Evolutionary conservation across 345 rosid genomes (phyloP), one percentile per base, ranked within the genome.

Genomic region (Bruguiera parviflora): DNA sequence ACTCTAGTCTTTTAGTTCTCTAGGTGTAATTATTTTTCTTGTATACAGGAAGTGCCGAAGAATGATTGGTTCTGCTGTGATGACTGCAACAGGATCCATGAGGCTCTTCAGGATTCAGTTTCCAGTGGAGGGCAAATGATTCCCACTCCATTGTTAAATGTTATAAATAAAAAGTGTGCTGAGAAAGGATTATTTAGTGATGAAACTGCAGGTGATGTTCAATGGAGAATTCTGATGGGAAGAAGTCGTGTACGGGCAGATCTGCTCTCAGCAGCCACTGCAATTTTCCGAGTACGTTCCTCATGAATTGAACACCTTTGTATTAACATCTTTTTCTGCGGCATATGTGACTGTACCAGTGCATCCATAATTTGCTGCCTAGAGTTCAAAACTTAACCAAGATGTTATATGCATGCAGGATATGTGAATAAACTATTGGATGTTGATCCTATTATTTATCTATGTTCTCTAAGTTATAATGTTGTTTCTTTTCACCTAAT

Each of bases 41-140:
- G 24, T 27, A 56, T 32, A 24, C 81, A 96, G 99, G 98, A 84
- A 82, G 78, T 96, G 66, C 98, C 98, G n/a, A 76, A 79, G 67
- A 92, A 80, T 46, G 84, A 85, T 66, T 92, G 99, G 99, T 92
- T 92, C 79, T 96, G 99, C 68, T 84, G 95, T 76, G 83, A 83
- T 61, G 91, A 85, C 73, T 96, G 99, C 85, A 79, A 76, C 55
- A 80, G 77, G 76, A 92, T 90, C 72, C 83, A 89, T 73, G 65
- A 25, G 33, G 84, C 80, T 71, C 64, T 96, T 61, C 86, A 84
- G 83, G 82, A 68, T 74, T 84, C 81, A 74, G 91, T 92, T 81
- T 82, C 88, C 4, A 60, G 39, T 76, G 92, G 97, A 68, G 76
- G 80, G 37, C 89, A 88, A 73, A 75, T 60, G 61, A 75, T 92